A percentile compares a stretch with the other conserved stretches of the same genome.
Evolutionary conservation across 2,329 filamentous ascomycete species (phyloP).

Genomic region (Colletotrichum truncatum): DNA sequence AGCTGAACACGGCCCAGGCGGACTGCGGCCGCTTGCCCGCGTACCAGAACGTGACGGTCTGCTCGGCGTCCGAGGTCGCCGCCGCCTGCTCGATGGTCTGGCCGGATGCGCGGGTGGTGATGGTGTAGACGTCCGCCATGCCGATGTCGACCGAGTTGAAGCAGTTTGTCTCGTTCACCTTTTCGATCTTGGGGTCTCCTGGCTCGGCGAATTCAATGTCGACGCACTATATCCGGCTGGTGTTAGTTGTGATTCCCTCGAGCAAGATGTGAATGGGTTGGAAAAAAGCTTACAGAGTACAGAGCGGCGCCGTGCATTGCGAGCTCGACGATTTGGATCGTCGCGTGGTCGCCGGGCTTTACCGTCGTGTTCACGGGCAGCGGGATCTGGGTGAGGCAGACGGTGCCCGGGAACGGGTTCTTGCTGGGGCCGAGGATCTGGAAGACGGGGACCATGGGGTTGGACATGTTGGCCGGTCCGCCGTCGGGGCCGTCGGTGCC

Average conservation of each 20-base stretch:
- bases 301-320: conserved; percentile 86
- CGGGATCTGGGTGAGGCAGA: conserved; percentile 91
- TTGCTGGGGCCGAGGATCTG: conserved; percentile 85
- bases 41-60: conserved; percentile 38
- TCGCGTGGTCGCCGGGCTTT: conserved; percentile 85
- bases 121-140: conserved; percentile 81
- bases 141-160: conserved; percentile 84
- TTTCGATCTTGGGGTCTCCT: conserved; percentile 69
- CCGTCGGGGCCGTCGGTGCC: conserved; percentile 71
- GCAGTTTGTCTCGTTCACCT: conserved; percentile 86
- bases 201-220: conserved; percentile 92
- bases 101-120: conserved; percentile 58
- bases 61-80: conserved; percentile 39
- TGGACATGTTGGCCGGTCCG: conserved; percentile 87
- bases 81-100: conserved; percentile 19
- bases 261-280: not conserved
- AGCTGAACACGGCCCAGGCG: conserved; percentile 42
- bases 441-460: conserved; percentile 82
- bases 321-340: conserved; percentile 86
- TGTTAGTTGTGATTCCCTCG: conserved; percentile 7
- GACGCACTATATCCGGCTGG: conserved; percentile 73
- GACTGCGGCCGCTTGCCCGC: not conserved
- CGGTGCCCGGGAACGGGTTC: conserved; percentile 84
- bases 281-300: conserved; percentile 71
- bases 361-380: conserved; percentile 77